Evolutionary conservation across 371 early-diverging fungal genomes (phyloP).

Genomic region (Zopfochytrium polystomum): DNA sequence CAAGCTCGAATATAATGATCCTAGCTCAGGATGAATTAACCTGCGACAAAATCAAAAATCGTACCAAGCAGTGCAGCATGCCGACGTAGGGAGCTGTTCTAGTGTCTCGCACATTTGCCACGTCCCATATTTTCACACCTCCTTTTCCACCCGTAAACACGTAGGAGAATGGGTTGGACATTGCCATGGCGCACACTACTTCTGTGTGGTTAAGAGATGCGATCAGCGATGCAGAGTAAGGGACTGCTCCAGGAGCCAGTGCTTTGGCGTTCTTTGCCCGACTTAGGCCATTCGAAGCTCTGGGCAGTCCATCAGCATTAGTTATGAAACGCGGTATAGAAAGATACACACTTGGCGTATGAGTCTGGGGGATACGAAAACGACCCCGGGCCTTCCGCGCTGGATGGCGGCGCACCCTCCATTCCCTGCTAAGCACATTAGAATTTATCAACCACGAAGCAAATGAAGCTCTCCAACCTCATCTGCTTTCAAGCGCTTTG

Average conservation of each 20-base stretch:
- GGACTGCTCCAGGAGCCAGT: not conserved
- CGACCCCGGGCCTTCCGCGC: not conserved
- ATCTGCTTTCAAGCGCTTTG: not conserved
- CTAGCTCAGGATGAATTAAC: not conserved
- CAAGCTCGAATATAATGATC: slow-evolving; percentile 24
- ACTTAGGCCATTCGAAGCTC: not conserved
- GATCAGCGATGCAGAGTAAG: not conserved
- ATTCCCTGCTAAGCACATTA: not conserved
- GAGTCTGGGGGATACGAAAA: not conserved
- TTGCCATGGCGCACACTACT: slow-evolving; percentile 29
- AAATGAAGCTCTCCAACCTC: no score
- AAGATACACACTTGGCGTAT: no score
- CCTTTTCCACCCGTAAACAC: slow-evolving; percentile 28
- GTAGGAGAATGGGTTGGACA: slow-evolving; percentile 25
- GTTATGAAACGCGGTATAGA: no score
- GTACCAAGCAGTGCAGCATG: slow-evolving; percentile 21
- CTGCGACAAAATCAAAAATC: slow-evolving; percentile 1
- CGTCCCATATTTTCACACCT: slow-evolving; percentile 31
- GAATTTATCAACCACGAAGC: not conserved
- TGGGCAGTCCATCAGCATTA: no score
- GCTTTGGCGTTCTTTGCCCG: not conserved
- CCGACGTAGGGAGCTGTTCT: slow-evolving; percentile 21
- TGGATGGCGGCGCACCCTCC: not conserved
- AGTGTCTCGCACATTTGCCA: slow-evolving; percentile 2
- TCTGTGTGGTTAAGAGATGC: slow-evolving; percentile 17